These are phyloP conservation scores for Gossypium gossypioides DNA, from an alignment of 441 rosid species.

Conservation along the genomic window DNA sequence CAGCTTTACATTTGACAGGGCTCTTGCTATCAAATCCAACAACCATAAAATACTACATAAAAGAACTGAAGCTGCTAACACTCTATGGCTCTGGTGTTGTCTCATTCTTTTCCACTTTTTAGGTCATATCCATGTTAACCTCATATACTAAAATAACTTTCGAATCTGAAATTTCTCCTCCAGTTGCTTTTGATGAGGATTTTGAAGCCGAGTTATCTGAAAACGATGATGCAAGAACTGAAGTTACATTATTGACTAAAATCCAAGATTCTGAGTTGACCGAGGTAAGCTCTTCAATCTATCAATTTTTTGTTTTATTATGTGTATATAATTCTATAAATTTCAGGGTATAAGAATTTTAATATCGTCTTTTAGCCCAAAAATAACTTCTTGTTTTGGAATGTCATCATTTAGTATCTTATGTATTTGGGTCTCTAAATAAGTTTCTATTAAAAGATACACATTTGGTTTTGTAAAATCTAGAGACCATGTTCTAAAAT, in stretches of 20 bases:
- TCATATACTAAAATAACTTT: conserved; percentile 10
- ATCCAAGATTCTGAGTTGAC: conserved; percentile 71
- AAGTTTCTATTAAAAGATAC: background rate
- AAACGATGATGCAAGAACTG: conserved; percentile 70
- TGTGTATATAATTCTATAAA: background rate
- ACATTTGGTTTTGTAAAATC: background rate
- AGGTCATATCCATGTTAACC: background rate
- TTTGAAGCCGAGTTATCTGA: conserved; percentile 88
- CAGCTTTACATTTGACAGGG: conserved; percentile 88
- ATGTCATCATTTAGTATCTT: background rate
- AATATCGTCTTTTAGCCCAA: background rate
- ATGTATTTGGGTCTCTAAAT: background rate
- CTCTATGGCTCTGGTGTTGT: conserved; percentile 85
- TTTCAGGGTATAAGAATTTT: background rate
- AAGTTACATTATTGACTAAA: conserved; percentile 65
- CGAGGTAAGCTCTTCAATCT: conserved; percentile 46
- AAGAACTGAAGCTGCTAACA: conserved; percentile 77
- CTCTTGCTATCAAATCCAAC: conserved; percentile 70
- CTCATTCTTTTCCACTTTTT: conserved; percentile 10
- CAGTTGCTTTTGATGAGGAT: conserved; percentile 98
- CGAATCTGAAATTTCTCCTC: conserved; percentile 8
- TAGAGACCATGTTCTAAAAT: background rate
- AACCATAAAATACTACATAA: conserved; percentile 61
- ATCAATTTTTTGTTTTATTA: conserved; percentile 6
- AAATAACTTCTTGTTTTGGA: background rate